Conservation (phyloP, 2,329 filamentous ascomycete genomes). For the Tolypocladium cylindrosporum region DNA sequence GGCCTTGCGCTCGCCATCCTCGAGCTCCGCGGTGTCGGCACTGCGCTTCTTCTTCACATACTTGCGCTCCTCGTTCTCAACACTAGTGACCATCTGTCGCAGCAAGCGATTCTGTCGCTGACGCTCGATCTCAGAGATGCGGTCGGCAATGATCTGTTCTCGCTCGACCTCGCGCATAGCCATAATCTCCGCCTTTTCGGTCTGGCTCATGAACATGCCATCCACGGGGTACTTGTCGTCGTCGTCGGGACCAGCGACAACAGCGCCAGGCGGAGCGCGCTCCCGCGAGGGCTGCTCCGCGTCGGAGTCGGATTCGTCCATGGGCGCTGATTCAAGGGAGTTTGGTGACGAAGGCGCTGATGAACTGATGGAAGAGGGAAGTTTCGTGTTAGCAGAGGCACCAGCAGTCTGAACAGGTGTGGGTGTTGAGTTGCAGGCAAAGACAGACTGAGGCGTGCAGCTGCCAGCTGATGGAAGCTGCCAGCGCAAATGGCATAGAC, state of each 20-base stretch:
- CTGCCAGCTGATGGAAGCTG: background rate
- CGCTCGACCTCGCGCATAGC: constrained; percentile 82
- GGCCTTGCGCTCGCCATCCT: constrained; percentile 65
- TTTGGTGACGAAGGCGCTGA: constrained; percentile 58
- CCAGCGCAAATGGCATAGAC: background rate
- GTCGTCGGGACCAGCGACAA: constrained; percentile 39
- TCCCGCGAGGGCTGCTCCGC: constrained; percentile 33
- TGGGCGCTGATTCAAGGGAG: constrained; percentile 73
- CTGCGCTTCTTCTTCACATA: constrained; percentile 60
- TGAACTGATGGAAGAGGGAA: constrained; percentile 39
- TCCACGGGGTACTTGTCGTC: constrained; percentile 74
- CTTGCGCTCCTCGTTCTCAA: constrained; percentile 51
- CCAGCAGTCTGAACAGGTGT: background rate
- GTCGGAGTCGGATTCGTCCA: constrained; percentile 76
- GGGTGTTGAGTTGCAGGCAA: background rate
- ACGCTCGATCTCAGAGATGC: constrained; percentile 71
- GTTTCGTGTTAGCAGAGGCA: constrained; percentile 4
- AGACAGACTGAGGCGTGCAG: background rate
- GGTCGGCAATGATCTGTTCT: constrained; percentile 82
- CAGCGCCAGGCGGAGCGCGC: constrained; percentile 27
- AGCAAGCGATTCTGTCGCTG: constrained; percentile 75
- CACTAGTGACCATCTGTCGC: constrained; percentile 62
- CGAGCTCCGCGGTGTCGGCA: constrained; percentile 66
- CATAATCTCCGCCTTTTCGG: constrained; percentile 72
- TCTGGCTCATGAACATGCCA: constrained; percentile 66